Base-by-base conservation (phyloP, 2,329 filamentous ascomycete genomes). In the Sphaerulina populicola region DNA sequence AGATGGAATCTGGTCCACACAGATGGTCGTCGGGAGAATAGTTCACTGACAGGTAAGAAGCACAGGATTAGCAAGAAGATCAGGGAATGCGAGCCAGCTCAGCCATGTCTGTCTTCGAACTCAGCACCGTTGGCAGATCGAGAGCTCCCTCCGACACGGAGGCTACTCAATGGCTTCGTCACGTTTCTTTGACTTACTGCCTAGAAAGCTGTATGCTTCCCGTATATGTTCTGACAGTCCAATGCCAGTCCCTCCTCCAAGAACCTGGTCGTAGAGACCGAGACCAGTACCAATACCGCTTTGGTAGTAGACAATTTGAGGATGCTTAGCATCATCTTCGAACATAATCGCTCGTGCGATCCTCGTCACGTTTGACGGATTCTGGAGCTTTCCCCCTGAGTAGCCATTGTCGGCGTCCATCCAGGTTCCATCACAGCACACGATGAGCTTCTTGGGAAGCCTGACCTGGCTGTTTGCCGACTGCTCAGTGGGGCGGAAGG, bases 181-280 rank as follows among this genome's bases (percentile, higher is more conserved):
- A 2, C 6, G 23, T 27, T 5, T 3, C 23, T 27, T 27, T 5
- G 23, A 27, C 23, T 27, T 27, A 27, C 23, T 74, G 49, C 78
- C 81, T 2, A 83, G 68, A 60, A 82, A 83, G 4, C 75, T 72
- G 60, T 84, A 84, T 1, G 79, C 77, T 62, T 82, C 80, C 10
- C 79, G 75, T 47, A 84, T 74, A 51, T 83, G 68, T 53, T 67
- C 67, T 9, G 59, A 60, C 5, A 71, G 55, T 2, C 69, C 69
- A 6, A 63, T 41, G 31, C 66, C 64, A 12, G 63, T 64, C 3
- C 62, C 65, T 12, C 66, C 67, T 21, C 65, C 66, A 30, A 63
- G 48, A 2, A 69, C 40, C 23, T 67, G 64, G 39, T 63, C 60
- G 18, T 59, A 65, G 0, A 68, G 44, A 6, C 65, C 65, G 9